Conservation (phyloP, 2,329 filamentous ascomycete genomes). For the Tolypocladium album region DNA sequence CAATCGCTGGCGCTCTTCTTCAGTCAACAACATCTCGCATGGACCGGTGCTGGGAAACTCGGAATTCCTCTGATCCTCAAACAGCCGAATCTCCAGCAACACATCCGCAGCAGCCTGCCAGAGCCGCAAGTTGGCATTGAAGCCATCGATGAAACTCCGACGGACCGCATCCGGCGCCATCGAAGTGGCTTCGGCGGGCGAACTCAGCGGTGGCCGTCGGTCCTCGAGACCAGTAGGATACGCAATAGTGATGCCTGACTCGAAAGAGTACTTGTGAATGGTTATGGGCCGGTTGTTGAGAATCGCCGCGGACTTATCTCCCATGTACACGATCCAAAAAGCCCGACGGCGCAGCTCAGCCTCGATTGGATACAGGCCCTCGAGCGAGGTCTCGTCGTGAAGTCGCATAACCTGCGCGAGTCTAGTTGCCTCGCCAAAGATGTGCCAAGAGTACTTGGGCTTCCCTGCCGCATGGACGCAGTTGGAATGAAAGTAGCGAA, state of each 20-base stretch:
- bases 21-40: slow-evolving; percentile 5
- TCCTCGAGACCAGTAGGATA: slow-evolving; percentile 21
- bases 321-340: slow-evolving; percentile 29
- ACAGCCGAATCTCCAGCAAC: slow-evolving; percentile 22
- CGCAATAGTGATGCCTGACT: slow-evolving; percentile 24
- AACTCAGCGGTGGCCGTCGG: slow-evolving; percentile 4
- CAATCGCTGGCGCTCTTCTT: slow-evolving; percentile 18
- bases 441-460: slow-evolving; percentile 31
- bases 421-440: slow-evolving; percentile 31
- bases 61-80: slow-evolving; percentile 14
- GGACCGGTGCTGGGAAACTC: neutral
- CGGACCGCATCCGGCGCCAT: slow-evolving; percentile 6
- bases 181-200: slow-evolving; percentile 4
- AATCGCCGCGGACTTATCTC: slow-evolving; percentile 27
- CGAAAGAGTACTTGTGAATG: slow-evolving; percentile 30
- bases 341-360: slow-evolving; percentile 23
- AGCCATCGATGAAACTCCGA: slow-evolving; percentile 24
- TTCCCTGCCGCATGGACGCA: slow-evolving; percentile 31
- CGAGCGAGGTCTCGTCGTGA: slow-evolving; percentile 25
- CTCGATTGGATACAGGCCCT: slow-evolving; percentile 24
- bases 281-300: slow-evolving; percentile 30
- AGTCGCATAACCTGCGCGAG: slow-evolving; percentile 31
- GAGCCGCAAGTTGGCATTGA: slow-evolving; percentile 29
- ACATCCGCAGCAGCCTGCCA: slow-evolving; percentile 30
- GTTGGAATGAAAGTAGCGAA: slow-evolving; percentile 34